Evolutionary conservation across 1,284 basidiomycete species (phyloP).

Genomic region (Laetiporus sulphureus): DNA sequence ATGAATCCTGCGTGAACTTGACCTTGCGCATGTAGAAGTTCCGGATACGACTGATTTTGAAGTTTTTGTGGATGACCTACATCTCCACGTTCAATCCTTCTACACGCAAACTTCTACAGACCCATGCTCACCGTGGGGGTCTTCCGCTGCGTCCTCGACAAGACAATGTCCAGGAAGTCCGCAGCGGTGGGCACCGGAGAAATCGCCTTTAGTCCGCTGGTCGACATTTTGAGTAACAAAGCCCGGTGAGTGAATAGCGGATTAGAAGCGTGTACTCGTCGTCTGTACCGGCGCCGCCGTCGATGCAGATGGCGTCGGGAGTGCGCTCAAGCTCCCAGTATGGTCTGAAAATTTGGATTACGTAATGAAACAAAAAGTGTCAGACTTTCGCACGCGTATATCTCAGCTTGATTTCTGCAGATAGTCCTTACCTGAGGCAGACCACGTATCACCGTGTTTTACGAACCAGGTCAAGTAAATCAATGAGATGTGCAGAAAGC

Average conservation of each 20-base stretch:
- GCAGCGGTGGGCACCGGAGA: slow-evolving; percentile 94
- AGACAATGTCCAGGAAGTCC: slow-evolving; percentile 93
- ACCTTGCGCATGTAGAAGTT: slow-evolving; percentile 99
- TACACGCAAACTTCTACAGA: background rate
- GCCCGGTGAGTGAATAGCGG: too few relatives aligned
- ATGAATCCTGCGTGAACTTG: slow-evolving; percentile 97
- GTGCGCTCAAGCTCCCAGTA: background rate
- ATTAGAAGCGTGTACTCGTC: too few relatives aligned
- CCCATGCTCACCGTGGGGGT: slow-evolving; percentile 80
- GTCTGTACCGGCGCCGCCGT: slow-evolving; percentile 2
- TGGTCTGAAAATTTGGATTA: slow-evolving; percentile 18
- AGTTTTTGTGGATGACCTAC: slow-evolving; percentile 95
- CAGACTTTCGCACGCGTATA: too few relatives aligned
- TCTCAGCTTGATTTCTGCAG: too few relatives aligned
- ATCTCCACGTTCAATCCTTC: background rate
- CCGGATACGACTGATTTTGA: slow-evolving; percentile 95
- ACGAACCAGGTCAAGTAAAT: too few relatives aligned
- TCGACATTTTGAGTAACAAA: slow-evolving; percentile 71
- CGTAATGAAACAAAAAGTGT: slow-evolving; percentile 8
- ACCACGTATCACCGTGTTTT: too few relatives aligned
- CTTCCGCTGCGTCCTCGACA: slow-evolving; percentile 94
- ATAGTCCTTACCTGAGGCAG: too few relatives aligned
- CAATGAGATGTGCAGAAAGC: too few relatives aligned
- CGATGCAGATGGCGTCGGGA: slow-evolving; percentile 3
- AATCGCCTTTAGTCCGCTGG: slow-evolving; percentile 89